Base-by-base conservation (phyloP, 495 filamentous ascomycete species). In the Friedmanniomyces endolithicus region DNA sequence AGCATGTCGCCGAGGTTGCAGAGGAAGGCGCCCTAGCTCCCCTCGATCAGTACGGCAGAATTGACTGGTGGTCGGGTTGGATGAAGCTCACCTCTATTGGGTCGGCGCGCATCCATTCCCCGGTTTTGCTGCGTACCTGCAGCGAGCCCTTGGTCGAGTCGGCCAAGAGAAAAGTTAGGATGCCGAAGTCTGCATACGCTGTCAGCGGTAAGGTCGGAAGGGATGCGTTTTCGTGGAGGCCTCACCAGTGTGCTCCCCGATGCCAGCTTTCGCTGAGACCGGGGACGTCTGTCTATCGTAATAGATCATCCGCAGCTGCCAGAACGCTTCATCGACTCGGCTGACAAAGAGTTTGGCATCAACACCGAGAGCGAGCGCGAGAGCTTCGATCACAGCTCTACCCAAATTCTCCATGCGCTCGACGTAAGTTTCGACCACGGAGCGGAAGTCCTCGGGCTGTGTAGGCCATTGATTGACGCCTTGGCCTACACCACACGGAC, bases 1-100 rank as follows among this genome's bases (percentile, higher is more conserved):
- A 72, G 66, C 68, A 69, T 68, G 51, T 72, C 70, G 6, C 70
- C 70, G 37, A 71, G 67, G 51, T 71, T 71, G n/a, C 71, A 68
- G 22, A 71, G 64, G 35, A 70, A 64, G 2, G 63, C 61, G 1
- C 63, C 70, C 0, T 52, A 50, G 17, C 17, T n/a, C n/a, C n/a
- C n/a, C n/a, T n/a, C n/a, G n/a, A n/a, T n/a, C n/a, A n/a, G n/a
- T n/a, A n/a, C n/a, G n/a, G n/a, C n/a, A n/a, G n/a, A n/a, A n/a
- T n/a, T n/a, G n/a, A n/a, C n/a, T n/a, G n/a, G n/a, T n/a, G 37
- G 17, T 16, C 37, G 2, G 14, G 16, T 41, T 31, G 27, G 27
- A 31, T 31, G 4, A 31, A 3, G 27, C 37, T n/a, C 17, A 41
- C 37, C 37, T 41, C 37, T 6, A 68, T 51, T 9, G 69, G 69